phyloP scores from a whole-genome alignment of 176 grass and related monocot genomes.

The Triticum dicoccoides region DNA sequence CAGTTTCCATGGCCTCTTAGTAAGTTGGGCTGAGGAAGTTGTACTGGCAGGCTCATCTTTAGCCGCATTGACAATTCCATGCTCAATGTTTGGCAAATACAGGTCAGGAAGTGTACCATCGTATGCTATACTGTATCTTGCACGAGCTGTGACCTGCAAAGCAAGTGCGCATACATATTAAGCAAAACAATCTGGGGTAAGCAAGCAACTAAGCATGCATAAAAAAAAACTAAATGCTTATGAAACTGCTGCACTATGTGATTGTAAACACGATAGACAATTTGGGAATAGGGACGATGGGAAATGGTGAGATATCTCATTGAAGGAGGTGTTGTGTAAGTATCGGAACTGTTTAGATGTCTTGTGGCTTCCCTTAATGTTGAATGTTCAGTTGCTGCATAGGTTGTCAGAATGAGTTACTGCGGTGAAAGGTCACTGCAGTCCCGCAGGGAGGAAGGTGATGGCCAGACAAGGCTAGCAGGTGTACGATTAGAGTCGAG shows the following conservation, averaged over 20 bases:
- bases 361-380: background rate
- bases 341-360: background rate
- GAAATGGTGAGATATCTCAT: background rate
- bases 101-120: slow-evolving; percentile 60
- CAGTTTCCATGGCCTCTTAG: slow-evolving; percentile 56
- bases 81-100: slow-evolving; percentile 52
- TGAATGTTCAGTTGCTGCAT: background rate
- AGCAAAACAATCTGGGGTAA: slow-evolving; percentile 13
- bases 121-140: slow-evolving; percentile 71
- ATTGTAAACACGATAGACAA: background rate
- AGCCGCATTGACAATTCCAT: slow-evolving; percentile 11
- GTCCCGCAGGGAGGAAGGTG: background rate
- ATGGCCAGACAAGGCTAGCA: background rate
- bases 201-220: background rate
- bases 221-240: background rate
- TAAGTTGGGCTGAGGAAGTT: slow-evolving; percentile 20
- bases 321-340: background rate
- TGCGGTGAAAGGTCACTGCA: background rate
- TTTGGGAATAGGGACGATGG: background rate
- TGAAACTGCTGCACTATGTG: background rate
- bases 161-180: background rate
- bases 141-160: slow-evolving; percentile 64
- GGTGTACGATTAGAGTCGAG: background rate
- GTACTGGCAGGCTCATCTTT: slow-evolving; percentile 13
- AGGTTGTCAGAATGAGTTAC: background rate